These are phyloP conservation scores for Arachis hypogaea DNA, from an alignment of 306 rosid genomes.

Conservation along the genomic window DNA sequence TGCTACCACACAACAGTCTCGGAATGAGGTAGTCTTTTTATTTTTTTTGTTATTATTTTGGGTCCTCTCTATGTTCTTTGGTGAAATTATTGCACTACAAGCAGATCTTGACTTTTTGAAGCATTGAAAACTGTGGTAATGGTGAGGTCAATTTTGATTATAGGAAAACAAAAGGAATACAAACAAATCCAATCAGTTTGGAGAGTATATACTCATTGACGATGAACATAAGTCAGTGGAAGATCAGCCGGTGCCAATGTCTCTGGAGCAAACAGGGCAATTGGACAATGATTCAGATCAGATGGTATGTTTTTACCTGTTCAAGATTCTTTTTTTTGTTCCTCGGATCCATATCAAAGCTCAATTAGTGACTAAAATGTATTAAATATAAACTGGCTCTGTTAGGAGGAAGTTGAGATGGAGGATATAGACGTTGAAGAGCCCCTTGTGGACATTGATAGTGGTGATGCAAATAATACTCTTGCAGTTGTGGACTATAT, in stretches of 20 bases:
- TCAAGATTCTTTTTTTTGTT: neutral
- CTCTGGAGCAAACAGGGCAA: slow-evolving; percentile 60
- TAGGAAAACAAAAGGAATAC: slow-evolving; percentile 57
- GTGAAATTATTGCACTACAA: slow-evolving; percentile 16
- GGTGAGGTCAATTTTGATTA: slow-evolving; percentile 38
- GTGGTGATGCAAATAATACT: slow-evolving; percentile 63
- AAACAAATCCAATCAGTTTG: slow-evolving; percentile 60
- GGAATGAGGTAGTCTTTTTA: slow-evolving; percentile 51
- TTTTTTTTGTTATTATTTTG: too few relatives aligned
- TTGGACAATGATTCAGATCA: slow-evolving; percentile 50
- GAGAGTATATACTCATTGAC: slow-evolving; percentile 71
- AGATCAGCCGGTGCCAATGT: slow-evolving; percentile 90
- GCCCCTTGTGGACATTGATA: slow-evolving; percentile 71
- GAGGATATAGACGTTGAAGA: slow-evolving; percentile 73
- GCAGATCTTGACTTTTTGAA: neutral
- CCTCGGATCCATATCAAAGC: slow-evolving; percentile 15
- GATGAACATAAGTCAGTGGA: slow-evolving; percentile 62
- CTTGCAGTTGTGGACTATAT: slow-evolving; percentile 85
- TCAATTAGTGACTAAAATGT: neutral
- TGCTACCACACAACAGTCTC: slow-evolving; percentile 55
- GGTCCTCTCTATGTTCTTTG: neutral
- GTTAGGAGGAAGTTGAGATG: slow-evolving; percentile 90
- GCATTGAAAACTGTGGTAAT: slow-evolving; percentile 25
- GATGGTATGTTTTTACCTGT: slow-evolving; percentile 53
- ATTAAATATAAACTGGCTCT: slow-evolving; percentile 16